Base-by-base conservation (phyloP, 1,284 basidiomycete genomes). In the Sporisorium reilianum region DNA sequence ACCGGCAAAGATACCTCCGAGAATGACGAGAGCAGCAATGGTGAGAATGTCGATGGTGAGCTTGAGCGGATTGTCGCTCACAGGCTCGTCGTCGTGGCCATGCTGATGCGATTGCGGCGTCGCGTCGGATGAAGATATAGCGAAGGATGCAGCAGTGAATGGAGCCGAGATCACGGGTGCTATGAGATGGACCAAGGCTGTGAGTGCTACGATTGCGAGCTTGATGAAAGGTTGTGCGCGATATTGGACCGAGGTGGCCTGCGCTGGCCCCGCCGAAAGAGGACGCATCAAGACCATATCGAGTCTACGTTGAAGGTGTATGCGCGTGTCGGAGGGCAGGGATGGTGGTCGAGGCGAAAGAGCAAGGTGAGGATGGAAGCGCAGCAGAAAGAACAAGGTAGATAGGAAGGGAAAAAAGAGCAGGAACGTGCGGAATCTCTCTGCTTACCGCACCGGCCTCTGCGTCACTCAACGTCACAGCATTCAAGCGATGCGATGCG, bases 1-100 rank as follows among this genome's bases (percentile, higher is more conserved):
- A 5, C 87, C 87, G 0, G 86, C 86, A 78, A 87, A 88, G 26
- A 88, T 79, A 12, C 87, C 87, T 5, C 87, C 86, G 16, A 81
- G 72, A 14, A 83, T 61, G 12, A 84, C 82, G 7, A 84, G 67
- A 16, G 73, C 78, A 25, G 79, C 79, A 52, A 79, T 79, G 41
- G 69, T 75, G 48, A 80, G 60, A 26, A 75, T 66, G 56, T 79
- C 77, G 49, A 80, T 36, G 40, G 66, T 63, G 30, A 80, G 77
- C 41, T 80, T 74, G 60, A 70, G 55, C 12, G 70, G 71, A 22
- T 75, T 67, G 45, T 73, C 60, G 45, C 59, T 63, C 40, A 67
- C 62, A 5, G 73, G 68, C 22, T 76, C 76, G 18, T 70, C 60
- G 8, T 69, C 53, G 3, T 64, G 61, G 20, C 64, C 64, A 5